phyloP scores from a whole-genome alignment of 2,329 filamentous ascomycete species.

The Coccinonectria pachysandricola region DNA sequence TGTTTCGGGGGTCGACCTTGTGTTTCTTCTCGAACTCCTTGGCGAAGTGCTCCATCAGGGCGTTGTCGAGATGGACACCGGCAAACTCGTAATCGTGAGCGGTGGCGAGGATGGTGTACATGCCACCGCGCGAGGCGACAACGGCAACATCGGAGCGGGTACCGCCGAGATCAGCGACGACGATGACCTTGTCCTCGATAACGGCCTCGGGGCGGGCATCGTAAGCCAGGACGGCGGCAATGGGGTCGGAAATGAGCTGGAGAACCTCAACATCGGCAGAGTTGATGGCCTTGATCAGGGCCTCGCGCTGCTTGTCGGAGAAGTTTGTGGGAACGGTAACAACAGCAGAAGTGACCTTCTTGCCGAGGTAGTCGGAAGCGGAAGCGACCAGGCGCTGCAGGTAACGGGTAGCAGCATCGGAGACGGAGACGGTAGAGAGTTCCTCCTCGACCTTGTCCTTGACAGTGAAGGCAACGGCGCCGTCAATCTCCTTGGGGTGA shows the following conservation, averaged over 20 bases:
- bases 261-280: conserved; percentile 79
- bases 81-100: conserved; percentile 92
- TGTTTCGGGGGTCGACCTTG: conserved; percentile 74
- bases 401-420: conserved; percentile 76
- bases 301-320: conserved; percentile 73
- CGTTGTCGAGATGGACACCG: conserved; percentile 76
- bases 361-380: conserved; percentile 86
- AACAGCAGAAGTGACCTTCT: conserved; percentile 88
- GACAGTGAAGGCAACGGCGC: conserved; percentile 69
- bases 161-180: conserved; percentile 87
- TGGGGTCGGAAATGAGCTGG: conserved; percentile 85
- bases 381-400: conserved; percentile 71
- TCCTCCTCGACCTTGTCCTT: conserved; percentile 59
- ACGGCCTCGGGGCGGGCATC: conserved; percentile 71
- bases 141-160: conserved; percentile 88
- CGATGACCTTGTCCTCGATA: conserved; percentile 74
- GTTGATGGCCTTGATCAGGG: conserved; percentile 66
- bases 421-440: conserved; percentile 60
- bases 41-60: conserved; percentile 89
- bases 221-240: conserved; percentile 82
- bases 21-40: conserved; percentile 99
- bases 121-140: conserved; percentile 81
- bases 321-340: conserved; percentile 93
- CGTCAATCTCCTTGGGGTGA: conserved; percentile 68
- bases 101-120: conserved; percentile 91